Base-by-base conservation (phyloP, 345 rosid genomes). In the Angophora floribunda region DNA sequence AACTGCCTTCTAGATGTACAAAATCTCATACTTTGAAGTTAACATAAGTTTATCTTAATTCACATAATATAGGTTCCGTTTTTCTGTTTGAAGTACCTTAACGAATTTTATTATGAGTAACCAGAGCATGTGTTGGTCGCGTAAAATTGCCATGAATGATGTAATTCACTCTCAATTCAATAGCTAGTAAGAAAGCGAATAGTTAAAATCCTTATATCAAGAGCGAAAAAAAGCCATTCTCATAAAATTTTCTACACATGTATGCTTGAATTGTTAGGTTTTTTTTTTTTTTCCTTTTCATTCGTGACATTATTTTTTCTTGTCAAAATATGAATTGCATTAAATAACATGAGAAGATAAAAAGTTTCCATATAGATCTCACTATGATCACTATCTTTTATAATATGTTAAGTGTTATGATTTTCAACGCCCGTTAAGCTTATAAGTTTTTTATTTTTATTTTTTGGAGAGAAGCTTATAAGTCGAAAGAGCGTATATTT, bases 61-160 rank as follows among this genome's bases (percentile, higher is more conserved):
- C 16, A 61, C 67, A 2, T 28, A 28, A 61, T 28, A 61, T 0
- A 61, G 16, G 4, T 61, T 59, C 26, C 0, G 67, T 12, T 61
- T 61, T 61, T 61, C 26, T 30, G 26, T 61, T 61, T 13, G 4
- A 50, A 50, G 13, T 50, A 50, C 51, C 12, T 50, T 9, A 2
- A 55, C 28, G 7, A 22, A 55, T 55, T 55, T 22, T 22, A 55
- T 21, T 8, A 55, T 0, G 2, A 55, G 28, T 22, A 22, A 21
- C 4, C 5, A 12, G 1, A 59, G 67, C 30, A 59, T 28, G 0
- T 2, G 15, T 59, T 11, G 7, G 67, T 1, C 5, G 1, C 7
- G 0, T 59, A 11, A 59, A 59, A 59, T 59, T 26, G 30, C 67
- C 67, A 26, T 14, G 3, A 11, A 11, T 3, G 0, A 2, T 28